Evolutionary conservation across 352 stramenopile species (phyloP), one percentile per base, ranked within the genome.

Genomic region (Paralagenidium karlingii): DNA sequence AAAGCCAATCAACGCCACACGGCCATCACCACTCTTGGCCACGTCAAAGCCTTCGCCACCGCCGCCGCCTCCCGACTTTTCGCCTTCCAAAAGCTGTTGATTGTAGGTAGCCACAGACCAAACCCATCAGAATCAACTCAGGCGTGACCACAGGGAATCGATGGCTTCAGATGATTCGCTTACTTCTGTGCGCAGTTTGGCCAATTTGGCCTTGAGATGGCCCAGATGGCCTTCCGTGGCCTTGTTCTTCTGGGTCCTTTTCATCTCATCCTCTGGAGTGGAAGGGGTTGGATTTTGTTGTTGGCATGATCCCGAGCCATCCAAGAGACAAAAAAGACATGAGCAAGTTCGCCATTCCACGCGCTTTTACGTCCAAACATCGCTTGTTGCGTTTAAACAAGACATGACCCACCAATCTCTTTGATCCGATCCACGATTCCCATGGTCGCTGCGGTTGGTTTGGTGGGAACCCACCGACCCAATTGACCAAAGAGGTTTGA

Each of bases 201-300:
- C 95, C 24, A 99, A 70, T 69, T 99, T 98, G 25, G 96, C 96
- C 63, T 99, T 99, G 22, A 99, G 63, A 32, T 81, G 74, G 8
- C 93, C 91, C 21, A 98, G 68, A 54, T 93, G 82, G 5, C 63
- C 58, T 51, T 92, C 82, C 5, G 79, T 94, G 32, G 89, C 91
- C 68, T 99, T 99, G 60, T 99, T 99, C 58, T 98, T 98, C 68
- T 99, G 94, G 37, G 95, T 99, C 54, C 91, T 71, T 51, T 90
- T 91, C 77, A 98, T 97, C 63, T 97, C 87, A 86, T 92, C 73
- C 76, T 96, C 80, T 94, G 51, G 26, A 32, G 9, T 34, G 3
- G 16, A 30, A 53, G 29, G 29, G 2, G 9, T 30, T 10, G 16
- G 15, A 30, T 24, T 41, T 24, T 21, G 22, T 40, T 10, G 24